These are phyloP conservation scores for Furcasterigmium sp. DNA, from an alignment of 2,329 filamentous ascomycete genomes.

Conservation along the genomic window DNA sequence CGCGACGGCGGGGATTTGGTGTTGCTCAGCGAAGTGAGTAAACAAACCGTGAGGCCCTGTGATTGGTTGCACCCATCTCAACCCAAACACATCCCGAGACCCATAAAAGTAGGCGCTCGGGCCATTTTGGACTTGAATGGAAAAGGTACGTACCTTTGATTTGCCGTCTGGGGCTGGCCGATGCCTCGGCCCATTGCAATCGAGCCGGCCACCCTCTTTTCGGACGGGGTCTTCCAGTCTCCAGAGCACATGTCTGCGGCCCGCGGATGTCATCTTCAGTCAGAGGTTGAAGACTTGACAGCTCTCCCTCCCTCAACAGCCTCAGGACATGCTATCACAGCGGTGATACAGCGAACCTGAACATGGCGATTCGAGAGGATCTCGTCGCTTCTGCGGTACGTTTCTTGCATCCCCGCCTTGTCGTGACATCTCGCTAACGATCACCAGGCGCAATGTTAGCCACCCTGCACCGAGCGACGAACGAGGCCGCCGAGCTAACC, in stretches of 20 bases:
- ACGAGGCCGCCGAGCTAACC: slow-evolving; percentile 7
- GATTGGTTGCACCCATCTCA: slow-evolving; percentile 11
- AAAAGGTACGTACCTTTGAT: too few relatives aligned
- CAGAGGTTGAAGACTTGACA: not conserved
- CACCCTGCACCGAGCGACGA: not conserved
- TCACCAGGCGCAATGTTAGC: slow-evolving; percentile 36
- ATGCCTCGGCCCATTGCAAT: slow-evolving; percentile 18
- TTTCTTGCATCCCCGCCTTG: slow-evolving; percentile 11
- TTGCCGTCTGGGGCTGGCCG: slow-evolving; percentile 4
- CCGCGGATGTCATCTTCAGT: not conserved
- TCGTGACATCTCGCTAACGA: too few relatives aligned
- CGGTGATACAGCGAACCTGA: slow-evolving; percentile 8
- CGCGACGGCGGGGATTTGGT: slow-evolving; percentile 7
- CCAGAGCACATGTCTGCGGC: not conserved
- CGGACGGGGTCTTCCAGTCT: not conserved
- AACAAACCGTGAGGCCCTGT: slow-evolving; percentile 25
- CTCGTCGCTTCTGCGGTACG: slow-evolving; percentile 76
- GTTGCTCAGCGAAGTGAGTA: slow-evolving; percentile 35
- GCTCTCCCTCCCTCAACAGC: slow-evolving; percentile 1
- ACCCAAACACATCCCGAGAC: slow-evolving; percentile 6
- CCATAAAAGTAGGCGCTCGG: too few relatives aligned
- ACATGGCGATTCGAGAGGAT: slow-evolving; percentile 89
- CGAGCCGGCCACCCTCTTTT: slow-evolving; percentile 16
- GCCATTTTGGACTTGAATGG: not conserved
- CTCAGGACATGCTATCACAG: not conserved